phyloP scores from a whole-genome alignment of 2,329 filamentous ascomycete genomes.

The Ceratocystis smalleyi region DNA sequence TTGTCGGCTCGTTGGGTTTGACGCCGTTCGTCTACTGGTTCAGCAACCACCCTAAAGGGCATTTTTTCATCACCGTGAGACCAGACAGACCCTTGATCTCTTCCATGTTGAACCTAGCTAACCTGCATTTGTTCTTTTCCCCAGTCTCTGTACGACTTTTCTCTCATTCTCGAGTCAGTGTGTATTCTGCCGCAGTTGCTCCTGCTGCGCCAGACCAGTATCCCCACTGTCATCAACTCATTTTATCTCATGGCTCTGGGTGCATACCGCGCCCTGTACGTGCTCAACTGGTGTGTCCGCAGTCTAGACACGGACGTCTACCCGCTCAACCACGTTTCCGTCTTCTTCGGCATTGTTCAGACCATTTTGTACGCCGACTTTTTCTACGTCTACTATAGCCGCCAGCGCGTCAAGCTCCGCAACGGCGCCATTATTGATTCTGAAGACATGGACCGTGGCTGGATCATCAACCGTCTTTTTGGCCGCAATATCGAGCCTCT shows the following conservation, averaged over 20 bases:
- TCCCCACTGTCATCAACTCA: constrained; percentile 92
- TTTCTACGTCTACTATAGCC: constrained; percentile 89
- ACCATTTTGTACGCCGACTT: constrained; percentile 86
- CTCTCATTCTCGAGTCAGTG: constrained; percentile 78
- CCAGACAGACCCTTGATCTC: background rate
- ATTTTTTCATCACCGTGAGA: constrained; percentile 34
- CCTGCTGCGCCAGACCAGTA: constrained; percentile 81
- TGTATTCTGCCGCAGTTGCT: constrained; percentile 84
- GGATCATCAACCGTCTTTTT: constrained; percentile 66
- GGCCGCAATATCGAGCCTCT: constrained; percentile 37
- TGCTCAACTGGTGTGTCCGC: constrained; percentile 77
- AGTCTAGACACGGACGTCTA: constrained; percentile 42
- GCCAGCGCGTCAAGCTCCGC: constrained; percentile 85
- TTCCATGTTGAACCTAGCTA: background rate
- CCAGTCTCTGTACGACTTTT: constrained; percentile 74
- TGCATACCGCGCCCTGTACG: constrained; percentile 75
- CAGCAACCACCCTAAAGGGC: background rate
- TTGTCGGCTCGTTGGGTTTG: constrained; percentile 48
- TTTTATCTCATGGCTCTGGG: constrained; percentile 83
- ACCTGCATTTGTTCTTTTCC: background rate
- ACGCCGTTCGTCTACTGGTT: constrained; percentile 45
- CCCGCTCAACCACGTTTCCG: constrained; percentile 53
- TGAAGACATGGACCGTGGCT: constrained; percentile 73
- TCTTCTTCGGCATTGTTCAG: constrained; percentile 79
- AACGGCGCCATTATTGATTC: constrained; percentile 77